Percentiles rank a stretch among this genome's conserved stretches.
phyloP scores from a whole-genome alignment of 305 asterid genomes.

The Ajuga reptans region DNA sequence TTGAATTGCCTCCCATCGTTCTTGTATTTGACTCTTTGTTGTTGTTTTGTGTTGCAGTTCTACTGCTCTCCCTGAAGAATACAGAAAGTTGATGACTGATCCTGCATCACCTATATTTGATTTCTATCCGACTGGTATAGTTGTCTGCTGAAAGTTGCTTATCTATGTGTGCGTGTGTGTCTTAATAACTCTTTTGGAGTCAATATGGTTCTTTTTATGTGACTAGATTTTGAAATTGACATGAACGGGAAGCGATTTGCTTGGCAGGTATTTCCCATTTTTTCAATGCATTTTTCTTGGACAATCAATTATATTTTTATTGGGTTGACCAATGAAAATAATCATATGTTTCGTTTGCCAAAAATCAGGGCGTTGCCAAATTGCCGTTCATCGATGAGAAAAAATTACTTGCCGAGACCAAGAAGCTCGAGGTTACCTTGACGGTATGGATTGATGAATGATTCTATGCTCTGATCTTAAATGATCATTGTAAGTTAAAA shows the following conservation, averaged over 20 bases:
- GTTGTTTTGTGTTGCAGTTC: conserved; percentile 42
- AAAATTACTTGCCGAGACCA: conserved; percentile 75
- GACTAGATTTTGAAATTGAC: conserved; percentile 80
- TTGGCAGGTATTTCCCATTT: conserved; percentile 64
- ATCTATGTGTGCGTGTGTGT: background rate
- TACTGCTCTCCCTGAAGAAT: conserved; percentile 74
- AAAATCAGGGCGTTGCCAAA: conserved; percentile 68
- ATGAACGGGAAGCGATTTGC: conserved; percentile 97
- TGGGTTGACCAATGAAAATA: conserved; percentile 2
- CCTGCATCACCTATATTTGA: conserved; percentile 70
- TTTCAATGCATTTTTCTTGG: conserved; percentile 10
- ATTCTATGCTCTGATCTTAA: conserved; percentile 3
- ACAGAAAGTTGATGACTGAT: conserved; percentile 80
- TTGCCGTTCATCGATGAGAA: conserved; percentile 94
- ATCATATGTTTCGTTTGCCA: conserved; percentile 18
- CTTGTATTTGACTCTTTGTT: background rate
- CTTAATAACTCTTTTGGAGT: conserved; percentile 10
- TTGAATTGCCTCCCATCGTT: conserved; percentile 5
- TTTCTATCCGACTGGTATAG: conserved; percentile 78
- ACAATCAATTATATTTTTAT: conserved; percentile 12
- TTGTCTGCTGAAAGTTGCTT: conserved; percentile 13
- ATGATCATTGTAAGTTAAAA: background rate
- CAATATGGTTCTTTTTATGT: conserved; percentile 20
- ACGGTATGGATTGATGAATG: conserved; percentile 49
- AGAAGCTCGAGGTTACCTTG: conserved; percentile 73